Conservation (phyloP, 139 green algal species). For the Coelastrella sp. region DNA sequence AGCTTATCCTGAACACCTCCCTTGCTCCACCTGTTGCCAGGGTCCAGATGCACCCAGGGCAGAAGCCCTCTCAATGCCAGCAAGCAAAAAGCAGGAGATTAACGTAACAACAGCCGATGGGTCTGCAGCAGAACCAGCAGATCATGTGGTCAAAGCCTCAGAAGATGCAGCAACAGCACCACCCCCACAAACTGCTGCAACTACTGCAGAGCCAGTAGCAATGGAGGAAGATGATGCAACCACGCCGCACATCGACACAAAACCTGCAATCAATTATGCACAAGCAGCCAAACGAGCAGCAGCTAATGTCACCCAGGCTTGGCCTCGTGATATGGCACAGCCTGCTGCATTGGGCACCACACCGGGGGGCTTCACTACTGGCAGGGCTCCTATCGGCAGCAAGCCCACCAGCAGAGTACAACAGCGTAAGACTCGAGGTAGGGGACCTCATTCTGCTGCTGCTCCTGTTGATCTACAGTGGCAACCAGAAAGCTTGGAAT, state of each 20-base stretch:
- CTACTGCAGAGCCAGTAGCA: conserved; percentile 10
- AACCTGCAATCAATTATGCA: background rate
- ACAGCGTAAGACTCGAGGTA: background rate
- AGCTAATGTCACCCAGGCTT: background rate
- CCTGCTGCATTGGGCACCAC: background rate
- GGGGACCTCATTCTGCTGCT: background rate
- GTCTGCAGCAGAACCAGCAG: background rate
- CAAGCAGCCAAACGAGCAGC: background rate
- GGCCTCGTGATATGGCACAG: background rate
- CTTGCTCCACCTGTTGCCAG: no score
- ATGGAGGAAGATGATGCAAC: conserved; percentile 20
- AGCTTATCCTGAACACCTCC: no score
- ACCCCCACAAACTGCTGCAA: conserved; percentile 18
- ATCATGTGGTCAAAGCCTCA: no score
- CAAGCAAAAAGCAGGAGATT: no score
- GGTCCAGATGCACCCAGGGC: no score
- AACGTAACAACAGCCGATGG: no score
- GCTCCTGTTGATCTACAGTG: background rate
- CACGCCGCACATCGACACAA: background rate
- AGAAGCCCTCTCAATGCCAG: no score
- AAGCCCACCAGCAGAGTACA: background rate
- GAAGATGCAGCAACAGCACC: no score
- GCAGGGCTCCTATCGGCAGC: background rate
- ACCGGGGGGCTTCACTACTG: background rate
- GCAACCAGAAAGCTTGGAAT: conserved; percentile 27